Evolutionary conservation across 352 stramenopile genomes (phyloP), one percentile per base, ranked within the genome.

Genomic region (Thalassiosira livingstoniorum): DNA sequence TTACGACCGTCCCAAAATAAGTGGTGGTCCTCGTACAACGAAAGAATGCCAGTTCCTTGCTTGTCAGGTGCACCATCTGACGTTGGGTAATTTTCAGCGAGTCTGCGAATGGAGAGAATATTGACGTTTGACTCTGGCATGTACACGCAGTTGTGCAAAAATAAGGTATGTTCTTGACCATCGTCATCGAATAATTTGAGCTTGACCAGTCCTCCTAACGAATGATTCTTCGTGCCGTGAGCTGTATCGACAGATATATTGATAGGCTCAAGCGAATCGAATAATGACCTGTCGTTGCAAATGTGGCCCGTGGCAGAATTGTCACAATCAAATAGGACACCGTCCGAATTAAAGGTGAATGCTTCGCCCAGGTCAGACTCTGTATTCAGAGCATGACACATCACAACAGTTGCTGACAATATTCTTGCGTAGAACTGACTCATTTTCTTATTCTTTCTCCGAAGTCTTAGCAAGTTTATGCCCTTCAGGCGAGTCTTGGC

Each of bases 291-390:
- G 31, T 74, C 51, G 29, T 74, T 74, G 45, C 65, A 74, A 4
- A 74, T 74, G 45, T 74, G 65, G 10, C 65, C 65, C 11, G 65
- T 74, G 2, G 65, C 65, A 23, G 65, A 74, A 25, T 74, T 74
- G 32, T 74, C 65, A 47, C 65, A 74, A 29, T 63, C 45, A 43
- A 43, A 74, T n/a, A n/a, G n/a, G n/a, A n/a, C n/a, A n/a, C n/a
- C n/a, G n/a, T n/a, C n/a, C n/a, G n/a, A n/a, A n/a, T n/a, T n/a
- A n/a, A n/a, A n/a, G n/a, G n/a, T n/a, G 37, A 74, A 74, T 32
- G 65, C 61, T 2, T 43, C 61, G 31, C 63, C 65, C 3, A 31
- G 61, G 42, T 74, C 65, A 61, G 63, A 74, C 29, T 43, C 29
- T 25, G 65, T 37, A 10, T 34, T 29, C 7, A n/a, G n/a, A n/a